phyloP scores from a whole-genome alignment of 306 rosid genomes.

The Rosa lucieae region DNA sequence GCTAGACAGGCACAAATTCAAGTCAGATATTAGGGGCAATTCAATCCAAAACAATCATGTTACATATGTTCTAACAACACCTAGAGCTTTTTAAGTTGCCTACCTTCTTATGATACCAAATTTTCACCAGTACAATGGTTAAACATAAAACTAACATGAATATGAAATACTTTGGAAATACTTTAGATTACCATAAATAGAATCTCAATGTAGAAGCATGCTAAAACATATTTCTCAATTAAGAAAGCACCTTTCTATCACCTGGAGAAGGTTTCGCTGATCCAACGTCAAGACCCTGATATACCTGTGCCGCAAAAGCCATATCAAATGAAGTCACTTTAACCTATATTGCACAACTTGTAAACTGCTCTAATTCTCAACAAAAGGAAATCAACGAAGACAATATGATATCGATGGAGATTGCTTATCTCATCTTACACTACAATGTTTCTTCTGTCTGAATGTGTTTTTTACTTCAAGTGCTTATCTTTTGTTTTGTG shows the following conservation, averaged over 20 bases:
- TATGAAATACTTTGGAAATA: not conserved
- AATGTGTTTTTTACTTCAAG: not conserved
- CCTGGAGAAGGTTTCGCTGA: slow-evolving; percentile 82
- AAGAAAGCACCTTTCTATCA: slow-evolving; percentile 66
- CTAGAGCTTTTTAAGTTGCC: not conserved
- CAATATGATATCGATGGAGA: not conserved
- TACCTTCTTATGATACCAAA: not conserved
- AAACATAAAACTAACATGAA: not conserved
- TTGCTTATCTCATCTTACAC: not conserved
- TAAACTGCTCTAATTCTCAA: not conserved
- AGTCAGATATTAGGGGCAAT: not conserved
- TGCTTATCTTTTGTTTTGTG: not conserved
- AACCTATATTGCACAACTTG: not conserved
- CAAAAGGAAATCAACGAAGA: not conserved
- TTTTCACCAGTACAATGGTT: not conserved
- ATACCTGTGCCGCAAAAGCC: slow-evolving; percentile 51
- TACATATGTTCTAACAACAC: not conserved
- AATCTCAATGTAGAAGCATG: not conserved
- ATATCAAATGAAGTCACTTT: slow-evolving; percentile 5
- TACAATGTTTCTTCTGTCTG: not conserved
- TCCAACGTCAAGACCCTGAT: slow-evolving; percentile 86
- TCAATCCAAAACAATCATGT: not conserved
- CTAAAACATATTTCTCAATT: slow-evolving; percentile 8
- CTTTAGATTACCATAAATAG: not conserved
- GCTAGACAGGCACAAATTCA: not conserved